These are phyloP conservation scores for Solanum microdontum DNA, from an alignment of 257 asterid genomes.

Conservation along the genomic window DNA sequence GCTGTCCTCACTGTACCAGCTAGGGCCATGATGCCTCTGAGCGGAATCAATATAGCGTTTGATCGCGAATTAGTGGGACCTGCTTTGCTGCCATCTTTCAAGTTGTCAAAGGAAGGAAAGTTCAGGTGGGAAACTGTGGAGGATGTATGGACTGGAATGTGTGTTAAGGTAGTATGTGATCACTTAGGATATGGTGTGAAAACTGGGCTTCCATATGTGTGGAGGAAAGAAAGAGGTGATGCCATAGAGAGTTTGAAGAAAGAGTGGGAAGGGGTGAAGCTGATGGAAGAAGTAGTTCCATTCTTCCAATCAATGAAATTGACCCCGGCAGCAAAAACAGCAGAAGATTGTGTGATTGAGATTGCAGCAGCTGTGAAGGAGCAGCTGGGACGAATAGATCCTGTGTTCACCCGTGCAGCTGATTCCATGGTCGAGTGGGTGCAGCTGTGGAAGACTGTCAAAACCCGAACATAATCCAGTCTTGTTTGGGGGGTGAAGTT, in stretches of 20 bases:
- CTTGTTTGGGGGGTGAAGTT: not conserved
- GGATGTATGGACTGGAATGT: constrained; percentile 89
- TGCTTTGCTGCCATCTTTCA: constrained; percentile 66
- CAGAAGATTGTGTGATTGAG: constrained; percentile 75
- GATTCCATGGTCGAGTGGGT: constrained; percentile 74
- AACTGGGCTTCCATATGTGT: constrained; percentile 84
- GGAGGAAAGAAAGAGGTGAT: constrained; percentile 75
- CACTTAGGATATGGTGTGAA: constrained; percentile 74
- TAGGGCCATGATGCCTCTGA: constrained; percentile 61
- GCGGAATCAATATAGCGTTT: constrained; percentile 74
- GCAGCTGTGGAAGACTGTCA: constrained; percentile 62
- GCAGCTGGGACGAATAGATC: constrained; percentile 34
- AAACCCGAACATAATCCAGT: constrained; percentile 7
- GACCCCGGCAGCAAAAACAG: constrained; percentile 41
- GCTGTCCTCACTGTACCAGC: constrained; percentile 78
- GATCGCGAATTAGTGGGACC: constrained; percentile 73
- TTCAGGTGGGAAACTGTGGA: constrained; percentile 90
- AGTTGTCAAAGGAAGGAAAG: constrained; percentile 70
- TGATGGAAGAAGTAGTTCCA: constrained; percentile 86
- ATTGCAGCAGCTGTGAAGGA: constrained; percentile 62
- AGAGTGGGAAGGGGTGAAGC: constrained; percentile 97
- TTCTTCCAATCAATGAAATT: constrained; percentile 63
- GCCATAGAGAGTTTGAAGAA: constrained; percentile 79
- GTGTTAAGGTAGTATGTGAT: constrained; percentile 76
- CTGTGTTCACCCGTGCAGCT: constrained; percentile 59